Percentiles rank a stretch among this genome's conserved stretches.
Conservation (phyloP, 345 rosid species). For the Gossypium herbaceum region DNA sequence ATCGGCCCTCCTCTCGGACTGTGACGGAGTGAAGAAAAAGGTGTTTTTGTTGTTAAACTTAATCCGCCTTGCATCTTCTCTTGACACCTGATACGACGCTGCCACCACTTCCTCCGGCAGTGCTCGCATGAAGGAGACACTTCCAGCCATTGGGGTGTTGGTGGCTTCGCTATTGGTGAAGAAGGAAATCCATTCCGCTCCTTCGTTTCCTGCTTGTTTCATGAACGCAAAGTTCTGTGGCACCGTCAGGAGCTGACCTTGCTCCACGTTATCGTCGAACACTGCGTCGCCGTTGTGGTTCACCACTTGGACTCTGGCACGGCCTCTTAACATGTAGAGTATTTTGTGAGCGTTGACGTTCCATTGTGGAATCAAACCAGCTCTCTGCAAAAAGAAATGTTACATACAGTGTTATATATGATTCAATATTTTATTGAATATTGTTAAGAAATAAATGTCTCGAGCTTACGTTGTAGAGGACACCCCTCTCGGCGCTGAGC, state of each 20-base stretch:
- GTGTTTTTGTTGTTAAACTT: slow-evolving; percentile 48
- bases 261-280: slow-evolving; percentile 42
- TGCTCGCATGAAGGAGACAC: slow-evolving; percentile 44
- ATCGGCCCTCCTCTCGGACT: slow-evolving; percentile 41
- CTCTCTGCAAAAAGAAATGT: slow-evolving; percentile 34
- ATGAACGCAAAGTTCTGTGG: slow-evolving; percentile 63
- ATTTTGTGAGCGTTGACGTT: slow-evolving; percentile 56
- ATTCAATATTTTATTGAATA: background rate
- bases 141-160: slow-evolving; percentile 45
- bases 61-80: slow-evolving; percentile 53
- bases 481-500: slow-evolving; percentile 57
- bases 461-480: slow-evolving; percentile 35
- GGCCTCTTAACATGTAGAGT: slow-evolving; percentile 52
- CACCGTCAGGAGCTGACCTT: slow-evolving; percentile 57
- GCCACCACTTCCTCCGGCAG: slow-evolving; percentile 55
- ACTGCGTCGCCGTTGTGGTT: slow-evolving; percentile 49
- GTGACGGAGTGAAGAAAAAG: slow-evolving; percentile 25
- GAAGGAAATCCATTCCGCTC: slow-evolving; percentile 64
- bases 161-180: slow-evolving; percentile 57
- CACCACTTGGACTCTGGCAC: slow-evolving; percentile 51
- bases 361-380: slow-evolving; percentile 62
- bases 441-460: background rate
- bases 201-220: slow-evolving; percentile 41
- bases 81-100: slow-evolving; percentile 39
- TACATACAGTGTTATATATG: background rate